Base-by-base conservation (phyloP, 768 basidiomycete genomes). In the Agrocybe chaxingu region DNA sequence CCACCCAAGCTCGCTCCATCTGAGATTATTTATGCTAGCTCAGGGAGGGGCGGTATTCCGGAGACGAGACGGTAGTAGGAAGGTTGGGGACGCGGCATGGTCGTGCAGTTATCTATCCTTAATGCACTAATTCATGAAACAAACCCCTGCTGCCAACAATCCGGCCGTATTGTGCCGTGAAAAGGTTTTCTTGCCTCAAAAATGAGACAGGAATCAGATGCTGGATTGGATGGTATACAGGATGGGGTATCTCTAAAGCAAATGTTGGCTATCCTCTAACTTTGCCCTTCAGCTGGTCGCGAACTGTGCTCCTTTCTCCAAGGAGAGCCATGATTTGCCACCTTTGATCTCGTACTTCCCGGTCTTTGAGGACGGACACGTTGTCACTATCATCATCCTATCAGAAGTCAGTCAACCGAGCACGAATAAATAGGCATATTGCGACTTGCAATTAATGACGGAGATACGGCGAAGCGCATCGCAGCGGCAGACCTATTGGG, bases 291-390 rank as follows among this genome's bases (percentile, higher is more conserved):
- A 71, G 52, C 33, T 56, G 76, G 45, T 87, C 85, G 57, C 80
- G 80, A 32, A 91, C 78, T 6, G 85, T 79, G 62, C 88, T 90
- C 51, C 89, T 69, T 60, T 92, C 84, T 7, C 77, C 80, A 10
- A 91, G 72, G 19, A 92, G 68, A 43, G 89, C 87, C 57, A 91
- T 76, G 32, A 89, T 77, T 62, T 91, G 89, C 87, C 87, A 89
- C 36, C 82, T 70, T 52, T 82, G 80, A 67, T 90, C 86, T 43
- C 77, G 70, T 12, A 82, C 79, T 54, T 88, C 84, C 16, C 81
- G 71, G 55, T 85, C 79, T 61, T 82, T 82, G 38, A 87, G 66
- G 11, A 84, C 60, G 3, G 68, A 63, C 18, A 78, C 61, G 48
- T 82, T 76, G 53, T 78, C 75, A 42, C 77, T 74, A 18, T 75